These are phyloP conservation scores for Candida methanosorbosa DNA, from an alignment of 805 yeast genomes.

Conservation along the genomic window DNA sequence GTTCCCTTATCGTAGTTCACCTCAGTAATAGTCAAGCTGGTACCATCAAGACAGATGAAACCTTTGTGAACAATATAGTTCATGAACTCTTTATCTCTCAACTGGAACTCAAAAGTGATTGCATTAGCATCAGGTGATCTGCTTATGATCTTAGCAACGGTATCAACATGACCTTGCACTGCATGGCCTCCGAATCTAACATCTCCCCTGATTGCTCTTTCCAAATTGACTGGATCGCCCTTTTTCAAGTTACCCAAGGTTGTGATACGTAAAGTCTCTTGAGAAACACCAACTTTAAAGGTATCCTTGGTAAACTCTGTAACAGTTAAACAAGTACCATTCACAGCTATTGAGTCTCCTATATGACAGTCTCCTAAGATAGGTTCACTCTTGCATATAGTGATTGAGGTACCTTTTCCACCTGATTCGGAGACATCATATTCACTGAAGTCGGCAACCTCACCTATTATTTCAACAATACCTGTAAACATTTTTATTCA, in stretches of 20 bases:
- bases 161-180: slow-evolving; percentile 97
- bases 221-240: slow-evolving; percentile 73
- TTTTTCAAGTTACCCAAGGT: slow-evolving; percentile 52
- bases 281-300: slow-evolving; percentile 88
- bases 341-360: slow-evolving; percentile 89
- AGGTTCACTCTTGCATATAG: slow-evolving; percentile 49
- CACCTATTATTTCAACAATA: slow-evolving; percentile 77
- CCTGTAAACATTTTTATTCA: slow-evolving; percentile 88
- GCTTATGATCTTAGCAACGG: slow-evolving; percentile 58
- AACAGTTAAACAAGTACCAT: slow-evolving; percentile 89
- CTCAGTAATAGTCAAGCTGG: slow-evolving; percentile 78
- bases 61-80: slow-evolving; percentile 92
- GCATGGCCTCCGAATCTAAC: slow-evolving; percentile 94
- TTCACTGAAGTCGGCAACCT: slow-evolving; percentile 36
- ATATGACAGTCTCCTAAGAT: slow-evolving; percentile 76
- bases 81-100: slow-evolving; percentile 52
- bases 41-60: slow-evolving; percentile 87
- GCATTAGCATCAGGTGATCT: slow-evolving; percentile 65
- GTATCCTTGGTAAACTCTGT: slow-evolving; percentile 55
- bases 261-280: slow-evolving; percentile 82
- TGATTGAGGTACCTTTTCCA: slow-evolving; percentile 68
- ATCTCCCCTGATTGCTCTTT: slow-evolving; percentile 77
- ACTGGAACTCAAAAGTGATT: slow-evolving; percentile 61
- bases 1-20: slow-evolving; percentile 52
- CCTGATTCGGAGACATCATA: slow-evolving; percentile 46